Conservation (phyloP, 1,284 basidiomycete species). For the Blastosporella zonata region DNA sequence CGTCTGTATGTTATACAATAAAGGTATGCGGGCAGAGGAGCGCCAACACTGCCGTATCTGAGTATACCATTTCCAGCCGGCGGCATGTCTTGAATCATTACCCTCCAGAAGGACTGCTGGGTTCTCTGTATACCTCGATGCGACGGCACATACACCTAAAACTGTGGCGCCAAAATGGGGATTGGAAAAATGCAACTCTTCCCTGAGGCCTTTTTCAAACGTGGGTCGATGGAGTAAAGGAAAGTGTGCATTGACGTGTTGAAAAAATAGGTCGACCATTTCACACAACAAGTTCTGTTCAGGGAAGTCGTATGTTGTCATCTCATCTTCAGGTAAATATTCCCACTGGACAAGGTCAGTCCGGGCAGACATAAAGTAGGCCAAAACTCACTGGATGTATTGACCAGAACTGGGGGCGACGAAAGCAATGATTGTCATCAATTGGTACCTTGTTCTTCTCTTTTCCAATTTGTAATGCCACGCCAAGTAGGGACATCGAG, state of each 20-base stretch:
- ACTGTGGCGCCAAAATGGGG: constrained; percentile 61
- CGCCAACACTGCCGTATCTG: constrained; percentile 47
- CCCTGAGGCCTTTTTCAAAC: constrained; percentile 52
- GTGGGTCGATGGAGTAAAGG: constrained; percentile 55
- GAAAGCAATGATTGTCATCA: constrained; percentile 6
- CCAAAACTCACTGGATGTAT: constrained; percentile 13
- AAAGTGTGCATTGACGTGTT: constrained; percentile 17
- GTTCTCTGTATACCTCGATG: constrained; percentile 62
- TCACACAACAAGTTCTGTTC: constrained; percentile 13
- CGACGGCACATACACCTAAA: constrained; percentile 72
- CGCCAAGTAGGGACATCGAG: constrained; percentile 17
- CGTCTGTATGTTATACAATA: constrained; percentile 60
- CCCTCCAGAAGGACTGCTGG: constrained; percentile 47
- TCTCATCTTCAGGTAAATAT: constrained; percentile 5
- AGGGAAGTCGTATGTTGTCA: constrained; percentile 14
- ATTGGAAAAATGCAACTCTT: constrained; percentile 52
- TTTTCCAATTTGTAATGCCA: constrained; percentile 18
- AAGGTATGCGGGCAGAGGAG: constrained; percentile 46
- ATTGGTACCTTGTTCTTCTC: constrained; percentile 5
- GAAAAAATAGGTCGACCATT: constrained; percentile 16
- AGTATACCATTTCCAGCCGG: constrained; percentile 60
- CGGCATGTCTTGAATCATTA: constrained; percentile 40
- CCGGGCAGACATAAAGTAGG: background rate
- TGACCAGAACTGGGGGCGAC: constrained; percentile 18
- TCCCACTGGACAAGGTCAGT: constrained; percentile 15